Evolutionary conservation across 371 early-diverging fungal species (phyloP), one percentile per base, ranked within the genome.

Genomic region (Apophysomyces sp.): DNA sequence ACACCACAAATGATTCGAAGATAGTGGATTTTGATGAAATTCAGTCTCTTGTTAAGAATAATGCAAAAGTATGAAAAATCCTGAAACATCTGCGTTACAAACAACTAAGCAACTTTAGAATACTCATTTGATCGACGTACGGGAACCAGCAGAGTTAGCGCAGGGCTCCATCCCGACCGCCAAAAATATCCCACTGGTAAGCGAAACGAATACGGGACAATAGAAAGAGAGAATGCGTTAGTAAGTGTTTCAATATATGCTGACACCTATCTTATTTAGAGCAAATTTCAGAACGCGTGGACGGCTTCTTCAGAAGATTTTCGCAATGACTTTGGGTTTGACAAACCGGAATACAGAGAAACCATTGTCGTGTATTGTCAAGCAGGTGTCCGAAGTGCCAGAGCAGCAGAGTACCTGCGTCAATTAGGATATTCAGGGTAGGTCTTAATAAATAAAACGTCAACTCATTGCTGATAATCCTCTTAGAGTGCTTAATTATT

Each of bases 351-450:
- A 11, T 63, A 60, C n/a, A 65, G 68, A 5, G 67, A 69, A 11
- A 74, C 70, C 55, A 58, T 84, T n/a, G 75, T 86, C 56, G 72
- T 87, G 36, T 88, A 87, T 65, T 88, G 88, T 63, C 78, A 80
- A 58, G 81, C 79, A 24, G 88, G 88, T n/a, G 73, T 81, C 49
- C 81, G 88, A 60, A 85, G 86, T 55, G 71, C 78, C 40, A 77
- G 60, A 28, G 85, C 85, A 32, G 78, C 82, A 5, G 76, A 84
- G 40, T 74, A 73, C 55, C 73, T 86, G 44, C 72, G 72, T 16
- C 69, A 71, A 58, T 66, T 80, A 36, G 81, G 81, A 1, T 81
- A 78, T 61, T 53, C 55, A 32, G 55, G 65, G 80, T 80, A 70
- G 7, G 16, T 18, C 26, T 61, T 18, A 4, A n/a, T 40, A 24